These are phyloP conservation scores for Macaranga tanarius DNA, from an alignment of 441 rosid species.

Conservation along the genomic window DNA sequence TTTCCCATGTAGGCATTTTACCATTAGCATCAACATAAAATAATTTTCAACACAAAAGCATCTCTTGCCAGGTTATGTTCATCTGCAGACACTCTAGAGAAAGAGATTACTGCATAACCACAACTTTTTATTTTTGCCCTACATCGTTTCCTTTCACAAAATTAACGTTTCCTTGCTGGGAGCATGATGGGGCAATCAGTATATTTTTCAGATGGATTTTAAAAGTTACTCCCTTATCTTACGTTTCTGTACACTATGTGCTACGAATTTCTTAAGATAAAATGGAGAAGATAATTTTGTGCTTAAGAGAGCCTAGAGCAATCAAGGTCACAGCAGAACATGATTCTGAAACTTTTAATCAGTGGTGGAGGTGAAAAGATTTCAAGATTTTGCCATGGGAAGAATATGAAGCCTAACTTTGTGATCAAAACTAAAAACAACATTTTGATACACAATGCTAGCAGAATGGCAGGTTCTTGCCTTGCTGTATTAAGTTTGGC, in stretches of 20 bases:
- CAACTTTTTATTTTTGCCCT: neutral
- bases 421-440: neutral
- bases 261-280: neutral
- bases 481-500: neutral
- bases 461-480: neutral
- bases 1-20: too few species aligned
- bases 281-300: neutral
- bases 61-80: too few species aligned
- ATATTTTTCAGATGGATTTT: neutral
- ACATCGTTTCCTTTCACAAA: neutral
- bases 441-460: neutral
- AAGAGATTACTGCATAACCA: too few species aligned
- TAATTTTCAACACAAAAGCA: too few species aligned
- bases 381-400: neutral
- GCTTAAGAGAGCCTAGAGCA: constrained; percentile 6
- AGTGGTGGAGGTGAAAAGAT: neutral
- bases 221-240: neutral
- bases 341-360: neutral
- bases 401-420: neutral
- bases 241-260: neutral
- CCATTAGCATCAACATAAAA: too few species aligned
- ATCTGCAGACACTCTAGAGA: too few species aligned
- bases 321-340: constrained; percentile 12
- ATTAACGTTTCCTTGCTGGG: neutral
- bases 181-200: neutral